These are phyloP conservation scores for Xylaria longipes DNA, from an alignment of 495 filamentous ascomycete genomes.

Conservation along the genomic window DNA sequence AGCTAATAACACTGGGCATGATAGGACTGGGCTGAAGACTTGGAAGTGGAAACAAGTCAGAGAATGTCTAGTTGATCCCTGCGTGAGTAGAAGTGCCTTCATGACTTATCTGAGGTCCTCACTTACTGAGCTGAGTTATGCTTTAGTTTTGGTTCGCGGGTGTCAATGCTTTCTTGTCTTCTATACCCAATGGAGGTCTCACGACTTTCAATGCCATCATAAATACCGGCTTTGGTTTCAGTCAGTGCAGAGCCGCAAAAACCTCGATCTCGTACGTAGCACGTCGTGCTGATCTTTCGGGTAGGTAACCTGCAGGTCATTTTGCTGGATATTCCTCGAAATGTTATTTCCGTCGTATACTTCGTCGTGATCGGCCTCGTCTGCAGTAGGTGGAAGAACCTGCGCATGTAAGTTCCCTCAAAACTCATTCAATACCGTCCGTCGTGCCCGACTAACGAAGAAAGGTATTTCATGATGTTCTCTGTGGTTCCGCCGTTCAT, in stretches of 20 bases:
- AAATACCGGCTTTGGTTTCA: constrained; percentile 54
- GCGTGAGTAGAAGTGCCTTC: constrained; percentile 18
- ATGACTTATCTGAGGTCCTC: constrained; percentile 12
- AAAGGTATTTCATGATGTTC: constrained; percentile 42
- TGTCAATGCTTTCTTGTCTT: constrained; percentile 53
- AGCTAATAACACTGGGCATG: constrained; percentile 41
- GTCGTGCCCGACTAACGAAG: neutral
- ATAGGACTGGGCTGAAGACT: constrained; percentile 42
- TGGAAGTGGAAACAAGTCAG: constrained; percentile 45
- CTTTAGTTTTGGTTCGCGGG: constrained; percentile 49
- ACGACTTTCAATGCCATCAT: constrained; percentile 58
- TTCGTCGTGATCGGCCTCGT: constrained; percentile 38
- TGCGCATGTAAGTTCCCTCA: constrained; percentile 37
- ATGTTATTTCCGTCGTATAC: constrained; percentile 37
- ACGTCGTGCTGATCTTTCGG: constrained; percentile 2
- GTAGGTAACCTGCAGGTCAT: constrained; percentile 39
- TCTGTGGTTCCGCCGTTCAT: constrained; percentile 39
- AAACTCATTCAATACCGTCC: neutral
- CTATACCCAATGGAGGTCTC: constrained; percentile 58
- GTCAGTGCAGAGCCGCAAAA: constrained; percentile 27
- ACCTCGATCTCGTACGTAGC: neutral
- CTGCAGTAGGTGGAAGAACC: constrained; percentile 38
- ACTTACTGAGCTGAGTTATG: neutral
- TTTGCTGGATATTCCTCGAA: constrained; percentile 40
- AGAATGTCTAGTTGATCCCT: constrained; percentile 44